Evolutionary conservation across 805 yeast genomes (phyloP), one percentile per base, ranked within the genome.

Genomic region (Lachancea quebecensis): DNA sequence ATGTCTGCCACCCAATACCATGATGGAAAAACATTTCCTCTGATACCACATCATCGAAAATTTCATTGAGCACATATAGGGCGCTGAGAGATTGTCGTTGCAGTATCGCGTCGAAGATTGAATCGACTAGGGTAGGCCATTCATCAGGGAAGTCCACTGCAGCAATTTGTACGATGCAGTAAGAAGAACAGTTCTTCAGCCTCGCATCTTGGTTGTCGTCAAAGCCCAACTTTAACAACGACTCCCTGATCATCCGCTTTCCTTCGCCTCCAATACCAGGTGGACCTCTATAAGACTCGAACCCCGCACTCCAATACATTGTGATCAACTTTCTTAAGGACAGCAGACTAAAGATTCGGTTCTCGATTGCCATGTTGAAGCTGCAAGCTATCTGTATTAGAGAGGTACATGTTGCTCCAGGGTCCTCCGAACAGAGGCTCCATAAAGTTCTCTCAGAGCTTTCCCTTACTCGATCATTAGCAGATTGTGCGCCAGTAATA

Each of bases 91-190:
- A 54, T 2, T 57, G 55, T 1, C 51, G 31, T 9, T 68, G 57
- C 9, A 62, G 55, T 31, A 76, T 69, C 25, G 63, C 60, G 1
- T 57, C 57, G 54, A 79, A 80, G 16, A 87, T 56, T 6, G 62
- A 62, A 30, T 64, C 57, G 45, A 85, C 59, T 39, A 90, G 67
- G 17, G 71, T 74, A 0, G 97, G 95, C 98, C 98, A 91, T 59
- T 88, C 95, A 58, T 93, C 98, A 0, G 99, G 99, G 57, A 78
- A 91, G 58, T 91, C 99, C 1, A 81, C 85, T 2, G 85, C 83
- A 0, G 95, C 88, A 12, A 91, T 85, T 56, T 85, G 95, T 4
- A 85, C 85, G 14, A 89, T 76, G 12, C 85, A 82, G 51, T 86
- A 82, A 1, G 90, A 79, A 1, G 85, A 77, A 41, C 85, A 74